Evolutionary conservation across 2,329 filamentous ascomycete genomes (phyloP), one percentile per base, ranked within the genome.

Genomic region (Penicillium sp.): DNA sequence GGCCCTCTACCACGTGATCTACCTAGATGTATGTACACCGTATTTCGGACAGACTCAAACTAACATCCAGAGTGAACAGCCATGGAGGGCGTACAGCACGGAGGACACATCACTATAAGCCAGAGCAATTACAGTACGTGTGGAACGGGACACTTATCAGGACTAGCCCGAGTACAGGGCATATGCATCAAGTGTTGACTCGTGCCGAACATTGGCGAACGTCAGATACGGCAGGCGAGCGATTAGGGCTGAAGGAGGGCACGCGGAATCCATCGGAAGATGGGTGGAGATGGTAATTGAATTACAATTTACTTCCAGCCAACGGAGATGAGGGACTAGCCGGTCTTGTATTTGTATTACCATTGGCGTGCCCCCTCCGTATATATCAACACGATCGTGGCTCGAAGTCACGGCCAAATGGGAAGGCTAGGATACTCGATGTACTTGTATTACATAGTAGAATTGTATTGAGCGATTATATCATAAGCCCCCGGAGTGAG

Each of bases 161-260:
- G 19, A 19, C 43, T 16, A 4, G 6, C 25, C 26, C 26, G 8
- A 28, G 11, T 22, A 2, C 4, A 33, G 30, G 19, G 1, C 19
- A 22, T 22, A 22, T 22, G 19, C 11, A 33, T 33, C 42, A 7
- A 37, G 35, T 35, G 13, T 19, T 28, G 13, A 19, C 16, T 19
- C 46, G 14, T 8, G 46, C 10, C 49, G 51, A 54, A 16, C 43
- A 54, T 43, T 28, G 52, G 52, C 22, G 22, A 10, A 30, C 16
- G 52, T 51, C 19, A n/a, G 40, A 45, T 65, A 65, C 61, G 63
- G 61, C 60, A 65, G 60, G 37, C 37, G 42, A 51, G 52, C 55
- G 62, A 63, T 69, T 69, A 69, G 67, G 67, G 67, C 62, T 66
- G 67, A 69, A 65, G 65, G 66, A 69, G 67, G 67, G 67, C 66